These are phyloP conservation scores for Cadophora malorum DNA, from an alignment of 2,329 filamentous ascomycete species.

Conservation along the genomic window DNA sequence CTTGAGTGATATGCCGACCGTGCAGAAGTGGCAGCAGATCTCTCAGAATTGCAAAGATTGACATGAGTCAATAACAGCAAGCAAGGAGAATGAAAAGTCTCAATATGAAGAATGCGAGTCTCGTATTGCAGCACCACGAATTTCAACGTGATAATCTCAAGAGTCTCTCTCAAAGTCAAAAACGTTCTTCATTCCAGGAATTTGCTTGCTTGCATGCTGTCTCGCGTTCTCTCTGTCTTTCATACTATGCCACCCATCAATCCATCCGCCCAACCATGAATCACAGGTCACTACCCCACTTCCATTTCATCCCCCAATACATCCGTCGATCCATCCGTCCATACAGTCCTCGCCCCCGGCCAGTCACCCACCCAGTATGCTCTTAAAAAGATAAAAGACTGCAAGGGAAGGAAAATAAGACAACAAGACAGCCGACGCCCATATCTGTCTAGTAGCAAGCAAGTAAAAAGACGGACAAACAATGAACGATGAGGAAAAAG, in stretches of 20 bases:
- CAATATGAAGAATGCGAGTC: no score
- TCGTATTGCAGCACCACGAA: no score
- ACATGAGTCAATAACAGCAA: no score
- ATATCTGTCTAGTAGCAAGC: conserved; percentile 39
- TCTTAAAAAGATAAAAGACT: conserved; percentile 13
- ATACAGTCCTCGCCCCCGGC: background rate
- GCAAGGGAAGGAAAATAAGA: background rate
- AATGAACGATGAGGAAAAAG: conserved; percentile 33
- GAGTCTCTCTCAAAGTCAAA: conserved; percentile 21
- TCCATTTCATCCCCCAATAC: conserved; percentile 27
- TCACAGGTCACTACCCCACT: background rate
- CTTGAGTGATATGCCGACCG: no score
- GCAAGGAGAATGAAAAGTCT: no score
- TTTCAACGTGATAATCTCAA: background rate
- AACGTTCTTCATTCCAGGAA: conserved; percentile 29
- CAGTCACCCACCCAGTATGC: conserved; percentile 30
- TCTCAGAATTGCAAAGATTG: no score
- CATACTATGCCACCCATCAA: conserved; percentile 5
- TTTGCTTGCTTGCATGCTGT: conserved; percentile 18
- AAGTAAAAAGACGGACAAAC: background rate
- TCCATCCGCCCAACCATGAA: conserved; percentile 3
- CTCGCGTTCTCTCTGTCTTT: conserved; percentile 11
- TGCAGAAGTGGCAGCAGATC: no score
- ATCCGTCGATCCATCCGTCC: conserved; percentile 33
- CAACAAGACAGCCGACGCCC: conserved; percentile 40